Evolutionary conservation across 805 yeast species (phyloP).

Genomic region (Metschnikowia bowlesiae): DNA sequence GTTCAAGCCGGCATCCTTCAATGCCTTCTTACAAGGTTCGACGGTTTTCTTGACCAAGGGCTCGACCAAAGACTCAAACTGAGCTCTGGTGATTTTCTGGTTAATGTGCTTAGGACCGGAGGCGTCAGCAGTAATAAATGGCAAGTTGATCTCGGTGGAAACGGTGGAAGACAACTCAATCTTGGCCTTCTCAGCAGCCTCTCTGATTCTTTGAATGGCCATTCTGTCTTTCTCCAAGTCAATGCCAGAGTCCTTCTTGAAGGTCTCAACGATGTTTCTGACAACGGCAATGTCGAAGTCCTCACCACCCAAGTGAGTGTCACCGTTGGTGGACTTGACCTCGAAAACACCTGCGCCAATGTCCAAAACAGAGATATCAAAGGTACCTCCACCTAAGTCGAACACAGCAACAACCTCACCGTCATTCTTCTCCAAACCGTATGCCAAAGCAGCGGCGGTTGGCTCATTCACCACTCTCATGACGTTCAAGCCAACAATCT

Average conservation of each 20-base stretch:
- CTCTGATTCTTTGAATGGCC: conserved; percentile 73
- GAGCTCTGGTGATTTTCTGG: conserved; percentile 62
- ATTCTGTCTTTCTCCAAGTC: conserved; percentile 41
- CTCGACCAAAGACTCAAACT: conserved; percentile 63
- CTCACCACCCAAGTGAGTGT: conserved; percentile 91
- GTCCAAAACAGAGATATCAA: conserved; percentile 93
- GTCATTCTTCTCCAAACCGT: conserved; percentile 85
- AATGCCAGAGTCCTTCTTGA: conserved; percentile 69
- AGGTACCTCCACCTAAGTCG: conserved; percentile 98
- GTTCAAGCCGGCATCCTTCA: conserved; percentile 71
- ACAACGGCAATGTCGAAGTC: conserved; percentile 85
- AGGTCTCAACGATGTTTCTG: conserved; percentile 73
- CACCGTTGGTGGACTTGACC: conserved; percentile 97
- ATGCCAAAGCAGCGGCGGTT: conserved; percentile 91
- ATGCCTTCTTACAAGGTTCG: conserved; percentile 75
- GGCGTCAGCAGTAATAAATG: conserved; percentile 85
- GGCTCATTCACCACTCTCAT: conserved; percentile 89
- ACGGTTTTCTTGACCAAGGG: conserved; percentile 68
- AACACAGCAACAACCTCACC: conserved; percentile 89
- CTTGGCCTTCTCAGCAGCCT: conserved; percentile 76
- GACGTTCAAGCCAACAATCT: conserved; percentile 89
- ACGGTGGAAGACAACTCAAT: conserved; percentile 75
- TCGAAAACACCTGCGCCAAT: conserved; percentile 97
- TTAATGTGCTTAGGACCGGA: conserved; percentile 76
- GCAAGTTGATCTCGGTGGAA: conserved; percentile 71